A percentile compares a stretch with the other conserved stretches of the same genome.
These are phyloP conservation scores for Ilyonectria destructans DNA, from an alignment of 2,329 filamentous ascomycete species.

Conservation along the genomic window DNA sequence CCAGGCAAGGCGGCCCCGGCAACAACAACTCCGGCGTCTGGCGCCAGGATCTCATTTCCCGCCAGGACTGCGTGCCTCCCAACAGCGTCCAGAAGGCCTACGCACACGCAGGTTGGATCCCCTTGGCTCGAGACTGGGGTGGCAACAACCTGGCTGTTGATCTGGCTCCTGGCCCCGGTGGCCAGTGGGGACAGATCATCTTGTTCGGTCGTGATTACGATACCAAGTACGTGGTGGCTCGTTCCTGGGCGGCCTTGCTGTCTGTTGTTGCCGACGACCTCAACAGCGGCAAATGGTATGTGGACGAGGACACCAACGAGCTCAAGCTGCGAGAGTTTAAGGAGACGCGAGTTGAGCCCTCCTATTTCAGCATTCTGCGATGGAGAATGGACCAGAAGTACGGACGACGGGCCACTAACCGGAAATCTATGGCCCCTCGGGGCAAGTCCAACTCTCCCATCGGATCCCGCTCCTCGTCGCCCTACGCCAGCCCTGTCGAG, in stretches of 20 bases:
- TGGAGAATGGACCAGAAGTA: conserved; percentile 98
- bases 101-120: conserved; percentile 95
- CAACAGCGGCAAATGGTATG: conserved; percentile 88
- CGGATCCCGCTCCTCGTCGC: conserved; percentile 67
- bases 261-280: conserved; percentile 92
- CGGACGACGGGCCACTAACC: conserved; percentile 75
- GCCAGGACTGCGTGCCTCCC: conserved; percentile 90
- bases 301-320: conserved; percentile 93
- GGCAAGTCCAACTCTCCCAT: conserved; percentile 62
- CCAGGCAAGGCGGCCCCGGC: conserved; percentile 68
- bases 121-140: conserved; percentile 96
- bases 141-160: conserved; percentile 98
- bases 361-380: conserved; percentile 94
- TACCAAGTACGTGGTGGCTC: conserved; percentile 96
- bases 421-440: conserved; percentile 66
- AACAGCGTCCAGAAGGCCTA: conserved; percentile 93
- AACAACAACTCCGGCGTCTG: conserved; percentile 77
- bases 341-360: conserved; percentile 88
- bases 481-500: conserved; percentile 78
- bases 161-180: conserved; percentile 89
- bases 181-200: conserved; percentile 97
- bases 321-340: conserved; percentile 95
- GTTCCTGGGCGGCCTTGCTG: conserved; percentile 91
- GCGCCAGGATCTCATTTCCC: conserved; percentile 87
- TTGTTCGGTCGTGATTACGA: conserved; percentile 98